Conservation (phyloP, 192 early-diverging fungal species). For the Blastocladiella britannica region DNA sequence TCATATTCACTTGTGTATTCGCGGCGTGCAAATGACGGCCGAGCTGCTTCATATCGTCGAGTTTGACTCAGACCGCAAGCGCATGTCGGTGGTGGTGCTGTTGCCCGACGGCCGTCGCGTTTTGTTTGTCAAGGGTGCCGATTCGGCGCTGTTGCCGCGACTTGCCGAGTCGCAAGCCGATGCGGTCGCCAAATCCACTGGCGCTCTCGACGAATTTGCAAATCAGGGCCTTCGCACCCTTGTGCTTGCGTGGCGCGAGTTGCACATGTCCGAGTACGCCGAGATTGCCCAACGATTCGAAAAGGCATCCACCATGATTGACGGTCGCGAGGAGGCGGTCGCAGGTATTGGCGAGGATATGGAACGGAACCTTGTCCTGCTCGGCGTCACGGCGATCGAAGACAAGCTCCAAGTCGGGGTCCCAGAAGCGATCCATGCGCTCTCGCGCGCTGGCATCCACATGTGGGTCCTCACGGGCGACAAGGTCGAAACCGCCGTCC, state of each 20-base stretch:
- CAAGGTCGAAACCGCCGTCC: slow-evolving; percentile 95
- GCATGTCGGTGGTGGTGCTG: slow-evolving; percentile 85
- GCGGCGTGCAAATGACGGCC: slow-evolving; percentile 41
- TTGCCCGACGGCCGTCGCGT: slow-evolving; percentile 63
- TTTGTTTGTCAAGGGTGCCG: slow-evolving; percentile 93
- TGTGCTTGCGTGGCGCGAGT: slow-evolving; percentile 83
- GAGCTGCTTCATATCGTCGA: slow-evolving; percentile 91
- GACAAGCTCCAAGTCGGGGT: slow-evolving; percentile 97
- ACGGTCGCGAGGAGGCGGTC: slow-evolving; percentile 9
- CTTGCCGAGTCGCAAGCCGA: slow-evolving; percentile 43
- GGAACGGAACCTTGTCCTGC: slow-evolving; percentile 71
- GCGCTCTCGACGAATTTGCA: slow-evolving; percentile 48
- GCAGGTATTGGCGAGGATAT: slow-evolving; percentile 74
- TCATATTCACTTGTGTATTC: not conserved
- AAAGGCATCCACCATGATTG: slow-evolving; percentile 23
- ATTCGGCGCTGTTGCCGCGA: slow-evolving; percentile 88
- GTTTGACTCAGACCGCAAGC: slow-evolving; percentile 96
- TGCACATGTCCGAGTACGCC: slow-evolving; percentile 69
- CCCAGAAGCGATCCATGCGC: slow-evolving; percentile 89
- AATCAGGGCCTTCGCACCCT: slow-evolving; percentile 89
- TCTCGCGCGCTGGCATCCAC: slow-evolving; percentile 85
- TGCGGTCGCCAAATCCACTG: slow-evolving; percentile 8
- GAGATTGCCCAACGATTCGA: slow-evolving; percentile 68
- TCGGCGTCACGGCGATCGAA: slow-evolving; percentile 97
- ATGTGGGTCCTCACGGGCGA: slow-evolving; percentile 98